phyloP scores from a whole-genome alignment of 352 stramenopile species.

The Phytophthora vignae region DNA sequence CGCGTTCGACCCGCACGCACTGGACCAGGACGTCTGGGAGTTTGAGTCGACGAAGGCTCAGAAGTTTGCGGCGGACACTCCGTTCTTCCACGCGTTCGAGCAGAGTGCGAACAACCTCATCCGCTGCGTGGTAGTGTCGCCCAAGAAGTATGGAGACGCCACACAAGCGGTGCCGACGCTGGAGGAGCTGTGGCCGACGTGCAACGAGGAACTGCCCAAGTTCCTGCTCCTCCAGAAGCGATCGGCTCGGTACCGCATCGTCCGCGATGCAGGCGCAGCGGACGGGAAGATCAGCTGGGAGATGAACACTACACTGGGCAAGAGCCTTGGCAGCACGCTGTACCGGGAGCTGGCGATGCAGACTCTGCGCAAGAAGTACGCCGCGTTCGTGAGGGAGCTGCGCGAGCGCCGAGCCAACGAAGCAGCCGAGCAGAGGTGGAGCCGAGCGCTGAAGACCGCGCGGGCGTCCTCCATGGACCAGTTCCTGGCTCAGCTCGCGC shows the following conservation, averaged over 20 bases:
- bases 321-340: constrained; percentile 28
- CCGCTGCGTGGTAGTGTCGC: constrained; percentile 24
- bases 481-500: constrained; percentile 37
- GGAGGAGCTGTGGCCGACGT: constrained; percentile 60
- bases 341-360: constrained; percentile 50
- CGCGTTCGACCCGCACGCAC: constrained; percentile 46
- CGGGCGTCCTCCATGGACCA: constrained; percentile 33
- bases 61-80: constrained; percentile 22
- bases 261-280: constrained; percentile 18
- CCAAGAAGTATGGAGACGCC: constrained; percentile 10
- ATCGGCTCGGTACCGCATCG: constrained; percentile 56
- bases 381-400: constrained; percentile 50
- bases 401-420: constrained; percentile 50
- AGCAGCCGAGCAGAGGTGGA: constrained; percentile 50
- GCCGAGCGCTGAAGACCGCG: constrained; percentile 41
- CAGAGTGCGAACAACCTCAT: constrained; percentile 47
- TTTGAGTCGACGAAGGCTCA: constrained; percentile 37
- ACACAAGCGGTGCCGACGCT: constrained; percentile 23
- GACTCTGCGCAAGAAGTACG: constrained; percentile 63
- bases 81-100: constrained; percentile 41
- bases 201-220: constrained; percentile 55
- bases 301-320: constrained; percentile 30
- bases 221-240: constrained; percentile 67
- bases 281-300: constrained; percentile 45
- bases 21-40: constrained; percentile 43